These are phyloP conservation scores for Taxillus chinensis DNA, from an alignment of 164 flowering plant species.

Conservation along the genomic window DNA sequence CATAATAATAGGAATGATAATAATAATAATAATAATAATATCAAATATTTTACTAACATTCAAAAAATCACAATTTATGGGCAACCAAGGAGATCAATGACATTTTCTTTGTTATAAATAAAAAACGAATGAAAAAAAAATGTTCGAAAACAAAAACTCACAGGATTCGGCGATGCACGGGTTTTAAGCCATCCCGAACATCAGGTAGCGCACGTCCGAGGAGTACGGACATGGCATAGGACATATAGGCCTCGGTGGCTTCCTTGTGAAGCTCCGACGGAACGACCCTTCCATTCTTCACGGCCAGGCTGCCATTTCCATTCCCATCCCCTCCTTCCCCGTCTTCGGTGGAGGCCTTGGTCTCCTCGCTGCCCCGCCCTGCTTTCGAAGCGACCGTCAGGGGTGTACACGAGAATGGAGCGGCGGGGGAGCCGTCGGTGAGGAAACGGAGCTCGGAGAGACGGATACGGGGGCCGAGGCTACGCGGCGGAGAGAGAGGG, in stretches of 20 bases:
- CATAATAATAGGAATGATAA: background rate
- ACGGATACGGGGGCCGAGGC: conserved; percentile 8
- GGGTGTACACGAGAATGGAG: background rate
- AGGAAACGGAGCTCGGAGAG: conserved; percentile 34
- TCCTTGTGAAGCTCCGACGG: conserved; percentile 77
- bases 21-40: background rate
- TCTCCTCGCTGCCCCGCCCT: conserved; percentile 21
- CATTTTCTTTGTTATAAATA: no score
- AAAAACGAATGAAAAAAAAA: background rate
- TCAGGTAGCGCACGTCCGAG: conserved; percentile 94
- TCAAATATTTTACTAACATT: no score
- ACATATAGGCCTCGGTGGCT: conserved; percentile 87
- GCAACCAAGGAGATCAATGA: no score
- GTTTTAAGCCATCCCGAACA: conserved; percentile 93
- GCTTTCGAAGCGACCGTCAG: conserved; percentile 16
- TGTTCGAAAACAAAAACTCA: conserved; percentile 21
- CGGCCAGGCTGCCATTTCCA: conserved; percentile 31
- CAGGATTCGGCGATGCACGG: conserved; percentile 88
- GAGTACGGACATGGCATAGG: conserved; percentile 90
- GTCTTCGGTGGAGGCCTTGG: conserved; percentile 8
- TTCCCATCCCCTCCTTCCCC: conserved; percentile 4
- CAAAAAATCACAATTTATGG: no score
- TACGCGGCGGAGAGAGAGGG: conserved; percentile 7
- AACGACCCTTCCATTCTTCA: conserved; percentile 50
- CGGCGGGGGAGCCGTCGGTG: conserved; percentile 17